A percentile compares a stretch with the other conserved stretches of the same genome.
These are phyloP conservation scores for Phytophthora cryptogea DNA, from an alignment of 352 stramenopile species.

Conservation along the genomic window DNA sequence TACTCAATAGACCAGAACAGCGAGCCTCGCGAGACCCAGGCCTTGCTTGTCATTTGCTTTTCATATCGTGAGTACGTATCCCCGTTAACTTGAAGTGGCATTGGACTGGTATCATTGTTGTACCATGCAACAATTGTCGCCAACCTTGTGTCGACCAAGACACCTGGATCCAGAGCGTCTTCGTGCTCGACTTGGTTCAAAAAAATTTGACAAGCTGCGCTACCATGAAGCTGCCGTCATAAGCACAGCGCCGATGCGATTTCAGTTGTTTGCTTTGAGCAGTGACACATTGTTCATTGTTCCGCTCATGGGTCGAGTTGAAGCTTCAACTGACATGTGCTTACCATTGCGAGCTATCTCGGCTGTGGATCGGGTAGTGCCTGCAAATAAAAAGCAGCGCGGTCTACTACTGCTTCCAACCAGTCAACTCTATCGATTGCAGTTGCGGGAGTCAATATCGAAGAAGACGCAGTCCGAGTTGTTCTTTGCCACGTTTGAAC, in stretches of 20 bases:
- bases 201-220: conserved; percentile 41
- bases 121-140: conserved; percentile 33
- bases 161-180: conserved; percentile 64
- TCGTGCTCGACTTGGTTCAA: conserved; percentile 34
- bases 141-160: conserved; percentile 57
- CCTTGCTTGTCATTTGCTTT: conserved; percentile 32
- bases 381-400: conserved; percentile 40
- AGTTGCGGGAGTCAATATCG: conserved; percentile 17
- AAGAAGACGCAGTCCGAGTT: conserved; percentile 24
- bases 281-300: conserved; percentile 51
- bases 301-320: conserved; percentile 36
- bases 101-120: too few species aligned
- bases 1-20: conserved; percentile 60
- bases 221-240: conserved; percentile 69
- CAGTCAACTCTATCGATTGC: conserved; percentile 60
- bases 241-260: conserved; percentile 27
- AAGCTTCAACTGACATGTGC: conserved; percentile 19
- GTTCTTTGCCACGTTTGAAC: conserved; percentile 70
- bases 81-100: conserved; percentile 2
- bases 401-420: conserved; percentile 48
- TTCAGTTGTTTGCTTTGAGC: conserved; percentile 61
- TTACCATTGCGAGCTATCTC: conserved; percentile 36
- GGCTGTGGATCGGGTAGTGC: conserved; percentile 43
- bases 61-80: conserved; percentile 18
- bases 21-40: conserved; percentile 26